phyloP scores from a whole-genome alignment of 352 stramenopile species.

The Phytophthora sp. region DNA sequence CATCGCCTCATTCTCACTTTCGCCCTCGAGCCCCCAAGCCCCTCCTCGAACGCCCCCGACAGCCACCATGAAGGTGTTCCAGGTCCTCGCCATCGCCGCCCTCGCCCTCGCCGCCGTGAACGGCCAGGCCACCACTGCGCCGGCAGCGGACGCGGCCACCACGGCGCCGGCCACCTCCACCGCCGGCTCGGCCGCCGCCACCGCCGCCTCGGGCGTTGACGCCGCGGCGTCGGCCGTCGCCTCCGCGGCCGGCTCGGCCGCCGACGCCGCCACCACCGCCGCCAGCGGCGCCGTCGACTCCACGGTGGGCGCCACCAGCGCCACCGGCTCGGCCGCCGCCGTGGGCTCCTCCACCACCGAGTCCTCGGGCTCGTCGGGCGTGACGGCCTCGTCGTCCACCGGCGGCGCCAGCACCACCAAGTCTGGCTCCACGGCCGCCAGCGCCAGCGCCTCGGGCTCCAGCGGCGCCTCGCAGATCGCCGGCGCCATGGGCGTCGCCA shows the following conservation, averaged over 20 bases:
- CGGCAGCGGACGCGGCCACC: no score
- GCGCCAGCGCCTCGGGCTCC: constrained; percentile 17
- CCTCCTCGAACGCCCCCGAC: not conserved
- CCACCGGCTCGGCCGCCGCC: constrained; percentile 10
- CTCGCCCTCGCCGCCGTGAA: constrained; percentile 27
- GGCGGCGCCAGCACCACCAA: not conserved
- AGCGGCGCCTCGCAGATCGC: constrained; percentile 24
- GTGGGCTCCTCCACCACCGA: constrained; percentile 18
- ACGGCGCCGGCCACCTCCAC: not conserved
- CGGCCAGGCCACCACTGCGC: constrained; percentile 29
- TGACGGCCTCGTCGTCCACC: constrained; percentile 13
- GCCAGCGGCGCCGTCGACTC: constrained; percentile 12
- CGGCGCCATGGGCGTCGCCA: constrained; percentile 23
- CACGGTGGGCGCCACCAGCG: constrained; percentile 16
- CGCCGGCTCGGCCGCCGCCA: not conserved
- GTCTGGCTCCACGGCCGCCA: constrained; percentile 14
- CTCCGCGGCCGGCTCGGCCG: not conserved
- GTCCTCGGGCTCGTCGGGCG: constrained; percentile 18
- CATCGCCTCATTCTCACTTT: constrained; percentile 27
- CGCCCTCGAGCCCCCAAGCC: constrained; percentile 13
- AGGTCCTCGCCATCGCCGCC: constrained; percentile 30
- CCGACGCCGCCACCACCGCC: not conserved
- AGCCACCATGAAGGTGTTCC: constrained; percentile 35
- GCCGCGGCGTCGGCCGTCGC: no score
- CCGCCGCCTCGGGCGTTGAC: constrained; percentile 2